phyloP scores from a whole-genome alignment of 75 land plant genomes.

The Adiantum capillusveneris region DNA sequence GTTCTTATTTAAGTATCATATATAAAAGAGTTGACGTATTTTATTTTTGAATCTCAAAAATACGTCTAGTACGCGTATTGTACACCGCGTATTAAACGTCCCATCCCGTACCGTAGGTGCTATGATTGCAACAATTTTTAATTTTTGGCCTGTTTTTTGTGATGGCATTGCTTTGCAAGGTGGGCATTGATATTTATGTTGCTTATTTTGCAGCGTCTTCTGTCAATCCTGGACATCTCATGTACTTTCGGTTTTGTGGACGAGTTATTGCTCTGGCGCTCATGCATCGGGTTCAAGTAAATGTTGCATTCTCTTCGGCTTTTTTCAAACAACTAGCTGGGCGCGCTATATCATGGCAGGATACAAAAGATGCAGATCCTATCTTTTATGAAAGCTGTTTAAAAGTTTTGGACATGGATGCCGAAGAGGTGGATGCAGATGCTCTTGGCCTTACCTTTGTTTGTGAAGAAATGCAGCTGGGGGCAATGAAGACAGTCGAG shows the following conservation, averaged over 20 bases:
- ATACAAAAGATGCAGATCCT: slow-evolving; percentile 85
- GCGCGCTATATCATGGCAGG: slow-evolving; percentile 52
- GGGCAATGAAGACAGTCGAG: slow-evolving; percentile 57
- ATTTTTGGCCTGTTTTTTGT: too few relatives aligned
- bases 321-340: slow-evolving; percentile 71
- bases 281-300: slow-evolving; percentile 36
- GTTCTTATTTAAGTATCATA: too few relatives aligned
- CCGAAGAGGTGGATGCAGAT: slow-evolving; percentile 64
- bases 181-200: slow-evolving; percentile 7
- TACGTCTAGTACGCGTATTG: too few relatives aligned
- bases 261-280: slow-evolving; percentile 34
- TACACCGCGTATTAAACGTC: too few relatives aligned
- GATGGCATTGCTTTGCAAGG: too few relatives aligned
- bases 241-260: slow-evolving; percentile 37
- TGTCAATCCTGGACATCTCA: slow-evolving; percentile 44
- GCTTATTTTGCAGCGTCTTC: slow-evolving; percentile 40
- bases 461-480: slow-evolving; percentile 69
- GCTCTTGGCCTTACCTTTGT: slow-evolving; percentile 84
- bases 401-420: slow-evolving; percentile 77
- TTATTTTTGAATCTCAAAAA: too few relatives aligned
- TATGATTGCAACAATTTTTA: too few relatives aligned
- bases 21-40: too few relatives aligned
- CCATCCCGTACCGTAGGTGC: too few relatives aligned
- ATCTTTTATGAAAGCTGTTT: slow-evolving; percentile 70
- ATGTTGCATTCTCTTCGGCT: slow-evolving; percentile 22